Evolutionary conservation across 208 protist genomes (phyloP).

Genomic region (Leishmania guyanensis): DNA sequence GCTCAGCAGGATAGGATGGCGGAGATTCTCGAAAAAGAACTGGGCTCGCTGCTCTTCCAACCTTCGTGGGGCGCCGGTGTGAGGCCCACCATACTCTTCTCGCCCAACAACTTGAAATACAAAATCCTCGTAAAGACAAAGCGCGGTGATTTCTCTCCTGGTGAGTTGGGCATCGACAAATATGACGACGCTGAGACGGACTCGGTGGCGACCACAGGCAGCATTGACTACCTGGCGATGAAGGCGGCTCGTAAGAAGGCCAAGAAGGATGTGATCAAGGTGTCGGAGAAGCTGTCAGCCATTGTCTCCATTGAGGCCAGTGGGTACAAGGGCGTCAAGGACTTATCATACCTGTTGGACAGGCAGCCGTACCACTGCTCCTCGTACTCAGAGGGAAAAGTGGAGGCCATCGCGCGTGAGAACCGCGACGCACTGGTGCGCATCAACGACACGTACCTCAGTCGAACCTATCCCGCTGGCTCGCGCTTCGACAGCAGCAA

Average conservation of each 20-base stretch:
- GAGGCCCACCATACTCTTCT: slow-evolving; percentile 42
- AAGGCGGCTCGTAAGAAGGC: slow-evolving; percentile 22
- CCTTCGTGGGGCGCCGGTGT: slow-evolving; percentile 44
- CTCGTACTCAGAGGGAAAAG: slow-evolving; percentile 67
- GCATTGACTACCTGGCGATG: slow-evolving; percentile 31
- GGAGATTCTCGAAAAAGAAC: slow-evolving; percentile 50
- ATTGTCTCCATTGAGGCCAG: slow-evolving; percentile 69
- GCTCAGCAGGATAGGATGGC: slow-evolving; percentile 78
- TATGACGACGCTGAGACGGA: slow-evolving; percentile 36
- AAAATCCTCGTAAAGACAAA: slow-evolving; percentile 74
- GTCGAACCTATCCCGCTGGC: slow-evolving; percentile 93
- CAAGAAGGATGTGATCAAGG: slow-evolving; percentile 31
- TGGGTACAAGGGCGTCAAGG: slow-evolving; percentile 59
- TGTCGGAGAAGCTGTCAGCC: slow-evolving; percentile 45
- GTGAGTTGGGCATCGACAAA: slow-evolving; percentile 45
- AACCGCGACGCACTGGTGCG: slow-evolving; percentile 36
- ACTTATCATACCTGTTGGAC: slow-evolving; percentile 55
- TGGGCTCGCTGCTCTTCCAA: slow-evolving; percentile 61
- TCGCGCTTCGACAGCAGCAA: slow-evolving; percentile 92
- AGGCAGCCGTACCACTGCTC: slow-evolving; percentile 69
- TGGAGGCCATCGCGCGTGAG: slow-evolving; percentile 41
- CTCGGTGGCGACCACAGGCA: slow-evolving; percentile 6
- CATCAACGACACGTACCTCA: slow-evolving; percentile 78
- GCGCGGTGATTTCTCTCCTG: slow-evolving; percentile 26
- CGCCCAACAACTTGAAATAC: slow-evolving; percentile 53